These are phyloP conservation scores for Hypholoma fasciculare DNA, from an alignment of 768 basidiomycete species.

Conservation along the genomic window DNA sequence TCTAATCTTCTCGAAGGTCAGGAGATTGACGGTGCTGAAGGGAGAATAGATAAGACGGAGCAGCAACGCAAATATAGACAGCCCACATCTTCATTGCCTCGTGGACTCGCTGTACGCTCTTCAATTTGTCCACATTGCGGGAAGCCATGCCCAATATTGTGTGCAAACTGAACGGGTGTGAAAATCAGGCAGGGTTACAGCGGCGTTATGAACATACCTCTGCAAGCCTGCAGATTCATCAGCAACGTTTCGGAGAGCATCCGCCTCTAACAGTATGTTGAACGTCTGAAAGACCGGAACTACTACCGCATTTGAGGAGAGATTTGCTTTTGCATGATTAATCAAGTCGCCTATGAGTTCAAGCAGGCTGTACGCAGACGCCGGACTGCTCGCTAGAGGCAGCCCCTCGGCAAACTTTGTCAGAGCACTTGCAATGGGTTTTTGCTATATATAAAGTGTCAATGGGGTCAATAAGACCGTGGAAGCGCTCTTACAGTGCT, in stretches of 20 bases:
- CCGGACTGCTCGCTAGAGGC: constrained; percentile 35
- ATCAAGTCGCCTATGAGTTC: constrained; percentile 61
- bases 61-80: not conserved
- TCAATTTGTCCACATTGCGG: constrained; percentile 66
- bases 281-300: constrained; percentile 83
- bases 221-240: constrained; percentile 45
- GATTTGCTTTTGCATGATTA: constrained; percentile 49
- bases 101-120: constrained; percentile 80
- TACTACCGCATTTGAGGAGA: constrained; percentile 68
- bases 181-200: constrained; percentile 13
- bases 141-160: constrained; percentile 56
- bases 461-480: constrained; percentile 7
- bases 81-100: constrained; percentile 83
- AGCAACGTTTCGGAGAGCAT: constrained; percentile 51
- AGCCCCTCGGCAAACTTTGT: constrained; percentile 55
- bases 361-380: constrained; percentile 44
- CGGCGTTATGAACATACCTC: constrained; percentile 50
- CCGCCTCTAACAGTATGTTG: constrained; percentile 70
- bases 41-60: constrained; percentile 3
- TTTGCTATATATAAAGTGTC: constrained; percentile 49
- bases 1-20: constrained; percentile 51
- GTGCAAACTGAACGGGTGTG: constrained; percentile 43
- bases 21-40: constrained; percentile 63
- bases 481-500: constrained; percentile 63
- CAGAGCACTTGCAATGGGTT: constrained; percentile 62